Conservation (phyloP, 352 stramenopile genomes). For the Globisporangium mamillatum region DNA sequence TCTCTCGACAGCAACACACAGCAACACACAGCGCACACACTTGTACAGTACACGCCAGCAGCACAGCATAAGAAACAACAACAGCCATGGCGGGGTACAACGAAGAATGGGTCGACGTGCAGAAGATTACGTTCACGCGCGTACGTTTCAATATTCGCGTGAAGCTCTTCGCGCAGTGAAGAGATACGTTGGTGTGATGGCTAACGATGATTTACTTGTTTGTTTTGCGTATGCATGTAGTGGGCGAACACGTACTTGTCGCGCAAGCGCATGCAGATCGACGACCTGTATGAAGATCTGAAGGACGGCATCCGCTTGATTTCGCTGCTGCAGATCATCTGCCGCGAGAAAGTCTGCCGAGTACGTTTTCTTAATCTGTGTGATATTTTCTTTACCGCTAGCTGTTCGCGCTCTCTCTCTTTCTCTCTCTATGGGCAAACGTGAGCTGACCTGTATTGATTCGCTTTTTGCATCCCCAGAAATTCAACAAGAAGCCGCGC, state of each 20-base stretch:
- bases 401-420: not conserved
- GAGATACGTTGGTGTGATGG: not conserved
- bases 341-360: conserved; percentile 80
- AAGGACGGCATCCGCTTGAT: conserved; percentile 86
- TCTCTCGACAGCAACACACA: not conserved
- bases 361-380: conserved; percentile 34
- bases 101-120: conserved; percentile 88
- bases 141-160: conserved; percentile 28
- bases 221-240: conserved; percentile 23
- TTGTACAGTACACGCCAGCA: too few species aligned
- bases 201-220: not conserved
- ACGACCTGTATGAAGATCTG: conserved; percentile 88
- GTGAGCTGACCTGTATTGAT: not conserved
- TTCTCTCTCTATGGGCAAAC: not conserved
- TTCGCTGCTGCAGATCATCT: conserved; percentile 88
- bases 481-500: conserved; percentile 91
- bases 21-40: not conserved
- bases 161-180: not conserved
- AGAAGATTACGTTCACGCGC: conserved; percentile 91
- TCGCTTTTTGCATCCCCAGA: conserved; percentile 32
- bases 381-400: not conserved
- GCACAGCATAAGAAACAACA: conserved; percentile 1
- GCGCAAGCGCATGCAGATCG: conserved; percentile 85
- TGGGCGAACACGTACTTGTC: conserved; percentile 91
- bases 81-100: conserved; percentile 56